A percentile compares a stretch with the other conserved stretches of the same genome.
Conservation (phyloP, 495 filamentous ascomycete species). For the Parathielavia appendiculata region DNA sequence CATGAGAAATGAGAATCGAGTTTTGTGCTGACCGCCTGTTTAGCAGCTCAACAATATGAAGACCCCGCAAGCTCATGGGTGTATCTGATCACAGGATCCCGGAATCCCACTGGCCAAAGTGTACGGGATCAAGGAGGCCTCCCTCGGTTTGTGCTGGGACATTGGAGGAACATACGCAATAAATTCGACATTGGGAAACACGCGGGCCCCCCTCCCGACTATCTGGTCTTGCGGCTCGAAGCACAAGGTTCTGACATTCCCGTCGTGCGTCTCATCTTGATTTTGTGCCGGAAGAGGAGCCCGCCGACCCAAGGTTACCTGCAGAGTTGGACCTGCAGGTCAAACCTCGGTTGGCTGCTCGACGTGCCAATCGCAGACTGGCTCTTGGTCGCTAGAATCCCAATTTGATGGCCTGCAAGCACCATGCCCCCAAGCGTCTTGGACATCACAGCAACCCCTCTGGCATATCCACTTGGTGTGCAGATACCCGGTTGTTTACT, state of each 20-base stretch:
- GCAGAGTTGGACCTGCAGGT: slow-evolving; percentile 20
- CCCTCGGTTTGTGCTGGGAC: not conserved
- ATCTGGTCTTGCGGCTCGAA: not conserved
- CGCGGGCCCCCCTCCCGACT: too few relatives aligned
- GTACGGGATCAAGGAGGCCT: not conserved
- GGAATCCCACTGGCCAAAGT: not conserved
- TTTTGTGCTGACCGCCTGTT: slow-evolving; percentile 15
- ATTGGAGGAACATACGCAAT: too few relatives aligned
- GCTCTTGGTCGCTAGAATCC: not conserved
- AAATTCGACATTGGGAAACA: too few relatives aligned
- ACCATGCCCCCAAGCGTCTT: slow-evolving; percentile 6
- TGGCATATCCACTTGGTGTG: slow-evolving; percentile 10
- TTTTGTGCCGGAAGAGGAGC: slow-evolving; percentile 6
- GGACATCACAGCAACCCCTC: not conserved
- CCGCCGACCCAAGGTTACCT: slow-evolving; percentile 1
- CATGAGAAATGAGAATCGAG: not conserved
- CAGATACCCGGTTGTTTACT: slow-evolving; percentile 17
- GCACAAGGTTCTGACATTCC: not conserved
- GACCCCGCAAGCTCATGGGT: not conserved
- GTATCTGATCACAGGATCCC: not conserved
- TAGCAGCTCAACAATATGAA: slow-evolving; percentile 6
- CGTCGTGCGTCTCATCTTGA: not conserved
- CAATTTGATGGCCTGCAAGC: slow-evolving; percentile 16
- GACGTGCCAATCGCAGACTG: slow-evolving; percentile 19
- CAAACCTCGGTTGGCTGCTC: not conserved